These are phyloP conservation scores for Pestalotiopsis sp. DNA, from an alignment of 2,329 filamentous ascomycete genomes.

Conservation along the genomic window DNA sequence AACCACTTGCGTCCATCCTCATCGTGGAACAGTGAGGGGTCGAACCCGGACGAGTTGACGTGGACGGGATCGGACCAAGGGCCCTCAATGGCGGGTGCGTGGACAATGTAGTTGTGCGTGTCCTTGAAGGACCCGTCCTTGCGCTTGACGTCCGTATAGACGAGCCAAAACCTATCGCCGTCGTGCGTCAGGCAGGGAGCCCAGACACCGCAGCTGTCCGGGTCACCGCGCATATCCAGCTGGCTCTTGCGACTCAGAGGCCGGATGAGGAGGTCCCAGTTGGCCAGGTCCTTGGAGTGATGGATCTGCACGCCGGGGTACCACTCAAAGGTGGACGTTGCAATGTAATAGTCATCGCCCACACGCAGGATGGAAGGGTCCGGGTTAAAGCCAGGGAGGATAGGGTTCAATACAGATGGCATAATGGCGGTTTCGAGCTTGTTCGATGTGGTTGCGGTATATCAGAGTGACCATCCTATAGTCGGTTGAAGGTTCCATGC, in stretches of 20 bases:
- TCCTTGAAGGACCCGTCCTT: slow-evolving; percentile 68
- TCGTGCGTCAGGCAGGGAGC: slow-evolving; percentile 65
- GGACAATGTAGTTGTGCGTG: slow-evolving; percentile 64
- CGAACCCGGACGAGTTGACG: slow-evolving; percentile 62
- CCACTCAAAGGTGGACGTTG: slow-evolving; percentile 57
- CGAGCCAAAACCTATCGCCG: slow-evolving; percentile 60
- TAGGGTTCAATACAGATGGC: slow-evolving; percentile 52
- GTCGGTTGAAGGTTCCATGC: not conserved
- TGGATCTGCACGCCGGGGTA: slow-evolving; percentile 56
- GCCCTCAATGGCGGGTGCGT: slow-evolving; percentile 50
- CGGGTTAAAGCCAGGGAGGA: slow-evolving; percentile 57
- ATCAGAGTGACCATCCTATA: not conserved
- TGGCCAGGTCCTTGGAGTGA: slow-evolving; percentile 52
- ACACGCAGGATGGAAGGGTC: slow-evolving; percentile 56
- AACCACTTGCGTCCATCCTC: slow-evolving; percentile 57
- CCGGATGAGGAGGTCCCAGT: slow-evolving; percentile 48
- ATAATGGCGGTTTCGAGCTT: slow-evolving; percentile 27
- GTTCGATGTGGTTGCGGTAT: not conserved
- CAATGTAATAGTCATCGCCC: slow-evolving; percentile 55
- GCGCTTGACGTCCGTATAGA: slow-evolving; percentile 67
- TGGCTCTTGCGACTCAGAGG: slow-evolving; percentile 50
- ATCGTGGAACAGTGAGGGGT: slow-evolving; percentile 61
- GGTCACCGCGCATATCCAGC: slow-evolving; percentile 58
- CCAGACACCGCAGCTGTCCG: slow-evolving; percentile 63
- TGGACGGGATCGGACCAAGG: slow-evolving; percentile 64